Evolutionary conservation across 441 rosid genomes (phyloP).

Genomic region (Hypseocharis bilobata): DNA sequence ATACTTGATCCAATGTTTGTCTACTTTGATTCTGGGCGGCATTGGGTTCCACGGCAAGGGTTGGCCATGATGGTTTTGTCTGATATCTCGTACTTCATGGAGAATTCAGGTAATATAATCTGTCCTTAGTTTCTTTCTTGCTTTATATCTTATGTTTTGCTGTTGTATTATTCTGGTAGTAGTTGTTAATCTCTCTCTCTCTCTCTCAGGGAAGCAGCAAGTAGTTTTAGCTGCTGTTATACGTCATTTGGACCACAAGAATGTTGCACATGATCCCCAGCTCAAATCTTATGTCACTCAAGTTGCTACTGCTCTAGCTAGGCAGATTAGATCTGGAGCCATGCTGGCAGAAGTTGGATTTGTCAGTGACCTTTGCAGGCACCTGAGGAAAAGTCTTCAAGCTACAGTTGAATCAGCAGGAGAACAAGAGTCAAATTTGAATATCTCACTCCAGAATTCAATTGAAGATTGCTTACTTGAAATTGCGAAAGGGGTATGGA

Average conservation of each 20-base stretch:
- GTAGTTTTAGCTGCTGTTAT: conserved; percentile 64
- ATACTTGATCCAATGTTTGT: conserved; percentile 75
- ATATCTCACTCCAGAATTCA: conserved; percentile 65
- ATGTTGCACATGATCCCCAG: conserved; percentile 64
- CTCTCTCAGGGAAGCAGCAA: conserved; percentile 61
- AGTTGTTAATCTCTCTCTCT: conserved; percentile 10
- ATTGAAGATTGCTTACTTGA: conserved; percentile 89
- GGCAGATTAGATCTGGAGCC: conserved; percentile 60
- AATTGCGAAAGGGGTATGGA: conserved; percentile 72
- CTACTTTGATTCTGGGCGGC: conserved; percentile 66
- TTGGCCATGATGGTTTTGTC: conserved; percentile 69
- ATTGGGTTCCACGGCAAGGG: conserved; percentile 73
- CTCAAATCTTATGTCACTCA: conserved; percentile 59
- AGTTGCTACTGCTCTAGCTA: conserved; percentile 69
- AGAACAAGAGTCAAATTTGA: conserved; percentile 55
- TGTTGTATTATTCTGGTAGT: neutral
- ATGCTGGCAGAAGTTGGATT: conserved; percentile 63
- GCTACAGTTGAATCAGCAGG: conserved; percentile 58
- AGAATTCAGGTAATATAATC: conserved; percentile 49
- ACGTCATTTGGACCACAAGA: conserved; percentile 88
- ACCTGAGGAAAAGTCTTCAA: conserved; percentile 86
- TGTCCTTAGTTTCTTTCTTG: conserved; percentile 11
- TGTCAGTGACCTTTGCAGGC: conserved; percentile 86
- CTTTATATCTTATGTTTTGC: neutral
- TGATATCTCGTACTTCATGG: conserved; percentile 67